These are phyloP conservation scores for Dryadomyces quercivorus DNA, from an alignment of 2,329 filamentous ascomycete genomes.

Conservation along the genomic window DNA sequence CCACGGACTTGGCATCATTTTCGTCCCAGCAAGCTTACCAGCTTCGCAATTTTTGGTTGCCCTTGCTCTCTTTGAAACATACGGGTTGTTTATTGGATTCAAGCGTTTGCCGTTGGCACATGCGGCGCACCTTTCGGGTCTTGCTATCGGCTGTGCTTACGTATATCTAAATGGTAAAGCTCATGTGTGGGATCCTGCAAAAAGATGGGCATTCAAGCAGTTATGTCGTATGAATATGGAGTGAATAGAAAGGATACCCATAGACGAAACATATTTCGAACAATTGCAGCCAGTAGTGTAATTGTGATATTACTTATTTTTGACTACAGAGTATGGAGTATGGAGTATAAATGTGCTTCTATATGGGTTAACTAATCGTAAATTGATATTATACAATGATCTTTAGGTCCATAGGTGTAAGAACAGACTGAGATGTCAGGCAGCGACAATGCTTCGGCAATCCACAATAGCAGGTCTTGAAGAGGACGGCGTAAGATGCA, in stretches of 20 bases:
- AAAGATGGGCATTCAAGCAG: slow-evolving; percentile 9
- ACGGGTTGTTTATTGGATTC: slow-evolving; percentile 14
- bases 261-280: neutral
- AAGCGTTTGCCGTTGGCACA: slow-evolving; percentile 12
- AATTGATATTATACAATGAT: too few species aligned
- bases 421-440: too few species aligned
- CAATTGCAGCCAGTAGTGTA: neutral
- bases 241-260: neutral
- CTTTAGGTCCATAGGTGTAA: too few species aligned
- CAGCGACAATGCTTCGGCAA: too few species aligned
- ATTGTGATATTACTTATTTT: too few species aligned
- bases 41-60: slow-evolving; percentile 11
- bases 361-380: too few species aligned
- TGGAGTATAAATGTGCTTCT: too few species aligned
- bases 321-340: too few species aligned
- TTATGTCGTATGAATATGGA: slow-evolving; percentile 4
- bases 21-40: slow-evolving; percentile 11
- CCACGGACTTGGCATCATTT: slow-evolving; percentile 10
- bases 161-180: slow-evolving; percentile 10
- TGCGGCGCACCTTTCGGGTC: slow-evolving; percentile 13
- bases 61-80: slow-evolving; percentile 12
- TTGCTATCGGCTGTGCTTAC: slow-evolving; percentile 14
- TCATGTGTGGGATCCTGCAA: slow-evolving; percentile 11
- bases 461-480: too few species aligned
- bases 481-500: too few species aligned